Percentiles rank a stretch among this genome's conserved stretches.
Conservation (phyloP, 2,329 filamentous ascomycete species). For the Colletotrichum tabaci region DNA sequence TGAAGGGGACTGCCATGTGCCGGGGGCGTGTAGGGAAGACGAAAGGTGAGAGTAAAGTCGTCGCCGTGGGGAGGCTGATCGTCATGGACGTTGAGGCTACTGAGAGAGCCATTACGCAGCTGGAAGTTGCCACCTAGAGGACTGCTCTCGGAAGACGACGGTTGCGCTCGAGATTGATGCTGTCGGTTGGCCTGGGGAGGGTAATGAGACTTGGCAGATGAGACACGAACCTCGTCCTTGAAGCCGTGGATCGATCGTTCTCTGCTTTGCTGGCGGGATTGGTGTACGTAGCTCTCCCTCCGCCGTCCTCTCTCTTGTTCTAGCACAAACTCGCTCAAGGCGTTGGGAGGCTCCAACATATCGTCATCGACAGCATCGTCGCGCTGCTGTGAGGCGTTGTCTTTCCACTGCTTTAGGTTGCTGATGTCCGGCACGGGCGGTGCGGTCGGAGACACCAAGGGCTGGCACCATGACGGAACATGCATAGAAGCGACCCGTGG, state of each 20-base stretch:
- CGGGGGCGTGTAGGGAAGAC: slow-evolving; percentile 39
- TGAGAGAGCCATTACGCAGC: slow-evolving; percentile 20
- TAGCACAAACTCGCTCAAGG: slow-evolving; percentile 29
- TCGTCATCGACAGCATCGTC: neutral
- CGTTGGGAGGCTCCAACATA: slow-evolving; percentile 19
- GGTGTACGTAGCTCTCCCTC: slow-evolving; percentile 40
- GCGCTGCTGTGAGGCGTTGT: slow-evolving; percentile 12
- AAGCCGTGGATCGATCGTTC: slow-evolving; percentile 40
- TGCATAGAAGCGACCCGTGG: slow-evolving; percentile 18
- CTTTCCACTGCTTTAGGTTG: slow-evolving; percentile 52
- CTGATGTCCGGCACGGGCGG: slow-evolving; percentile 50
- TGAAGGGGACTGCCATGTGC: slow-evolving; percentile 22
- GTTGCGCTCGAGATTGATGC: slow-evolving; percentile 26
- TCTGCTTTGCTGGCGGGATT: slow-evolving; percentile 40
- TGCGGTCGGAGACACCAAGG: slow-evolving; percentile 48
- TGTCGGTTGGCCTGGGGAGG: slow-evolving; percentile 39
- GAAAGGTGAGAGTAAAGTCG: slow-evolving; percentile 35
- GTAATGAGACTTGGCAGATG: slow-evolving; percentile 40
- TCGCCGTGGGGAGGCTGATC: slow-evolving; percentile 7
- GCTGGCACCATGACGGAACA: slow-evolving; percentile 44
- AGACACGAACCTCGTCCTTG: slow-evolving; percentile 37
- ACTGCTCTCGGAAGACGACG: slow-evolving; percentile 31
- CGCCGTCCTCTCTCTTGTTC: slow-evolving; percentile 34
- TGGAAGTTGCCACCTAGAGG: slow-evolving; percentile 21
- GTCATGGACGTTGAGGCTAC: neutral